Evolutionary conservation across 2,329 filamentous ascomycete species (phyloP).

Genomic region (Neoarthrinium moseri): DNA sequence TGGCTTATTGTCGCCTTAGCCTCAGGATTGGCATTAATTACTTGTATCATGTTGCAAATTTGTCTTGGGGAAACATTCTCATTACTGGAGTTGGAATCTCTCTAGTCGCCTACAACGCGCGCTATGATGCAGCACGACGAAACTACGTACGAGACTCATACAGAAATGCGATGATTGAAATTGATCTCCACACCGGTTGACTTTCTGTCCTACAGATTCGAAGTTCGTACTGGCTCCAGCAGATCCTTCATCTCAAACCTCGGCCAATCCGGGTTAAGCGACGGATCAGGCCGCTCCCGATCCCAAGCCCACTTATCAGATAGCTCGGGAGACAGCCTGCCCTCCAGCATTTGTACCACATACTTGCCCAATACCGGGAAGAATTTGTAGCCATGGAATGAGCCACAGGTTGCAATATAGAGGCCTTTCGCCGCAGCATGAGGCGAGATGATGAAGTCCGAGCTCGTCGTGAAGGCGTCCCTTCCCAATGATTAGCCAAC

Average conservation of each 20-base stretch:
- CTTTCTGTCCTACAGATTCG: constrained; percentile 1
- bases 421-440: constrained; percentile 50
- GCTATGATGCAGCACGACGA: too few relatives aligned
- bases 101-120: too few relatives aligned
- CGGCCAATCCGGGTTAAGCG: constrained; percentile 55
- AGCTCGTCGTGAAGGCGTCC: constrained; percentile 63
- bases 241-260: constrained; percentile 57
- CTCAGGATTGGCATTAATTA: too few relatives aligned
- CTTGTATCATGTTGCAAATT: too few relatives aligned
- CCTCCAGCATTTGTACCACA: constrained; percentile 54
- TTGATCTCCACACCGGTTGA: too few relatives aligned
- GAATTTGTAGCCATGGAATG: constrained; percentile 69
- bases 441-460: constrained; percentile 63
- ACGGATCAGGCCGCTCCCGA: constrained; percentile 52
- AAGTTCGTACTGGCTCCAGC: background rate
- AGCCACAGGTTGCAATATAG: constrained; percentile 63
- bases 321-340: constrained; percentile 39
- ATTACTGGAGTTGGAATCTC: too few relatives aligned
- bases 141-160: too few relatives aligned
- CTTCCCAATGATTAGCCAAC: constrained; percentile 32
- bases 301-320: constrained; percentile 57
- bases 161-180: too few relatives aligned
- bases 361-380: constrained; percentile 64
- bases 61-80: too few relatives aligned
- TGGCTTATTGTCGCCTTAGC: too few relatives aligned